phyloP scores from a whole-genome alignment of 352 stramenopile genomes.

The Elongisporangium undulatum region DNA sequence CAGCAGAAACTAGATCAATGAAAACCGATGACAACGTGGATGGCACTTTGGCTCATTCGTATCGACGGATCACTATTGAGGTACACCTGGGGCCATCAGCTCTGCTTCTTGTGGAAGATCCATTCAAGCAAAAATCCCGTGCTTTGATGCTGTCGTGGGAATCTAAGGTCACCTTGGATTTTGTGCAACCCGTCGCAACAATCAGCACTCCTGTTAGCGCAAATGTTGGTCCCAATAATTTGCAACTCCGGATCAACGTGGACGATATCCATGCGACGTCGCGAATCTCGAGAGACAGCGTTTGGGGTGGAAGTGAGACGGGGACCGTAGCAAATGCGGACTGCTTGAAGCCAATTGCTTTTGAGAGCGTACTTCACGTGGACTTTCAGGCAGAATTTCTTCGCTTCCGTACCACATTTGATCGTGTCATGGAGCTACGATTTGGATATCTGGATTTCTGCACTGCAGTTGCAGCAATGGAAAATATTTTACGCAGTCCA shows the following conservation, averaged over 20 bases:
- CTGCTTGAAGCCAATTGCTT: constrained; percentile 72
- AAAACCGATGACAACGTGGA: background rate
- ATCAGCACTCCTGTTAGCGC: background rate
- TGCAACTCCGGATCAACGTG: constrained; percentile 56
- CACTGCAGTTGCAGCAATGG: constrained; percentile 53
- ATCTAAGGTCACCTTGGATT: constrained; percentile 39
- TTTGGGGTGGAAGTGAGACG: constrained; percentile 34
- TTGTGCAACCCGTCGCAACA: constrained; percentile 4
- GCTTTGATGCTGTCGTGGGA: constrained; percentile 84
- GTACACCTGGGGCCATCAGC: constrained; percentile 64
- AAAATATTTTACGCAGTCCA: constrained; percentile 47
- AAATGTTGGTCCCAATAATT: constrained; percentile 25
- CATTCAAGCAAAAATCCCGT: constrained; percentile 58
- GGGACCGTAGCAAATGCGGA: constrained; percentile 48
- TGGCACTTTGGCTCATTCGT: constrained; percentile 16
- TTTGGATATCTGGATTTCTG: constrained; percentile 85
- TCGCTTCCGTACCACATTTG: constrained; percentile 61
- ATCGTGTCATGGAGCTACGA: constrained; percentile 73
- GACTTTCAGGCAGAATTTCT: constrained; percentile 60
- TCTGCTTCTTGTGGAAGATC: constrained; percentile 72
- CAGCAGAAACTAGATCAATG: background rate
- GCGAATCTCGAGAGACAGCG: constrained; percentile 63
- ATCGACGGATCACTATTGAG: constrained; percentile 46
- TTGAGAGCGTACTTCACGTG: constrained; percentile 68
- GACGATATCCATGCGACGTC: constrained; percentile 76